phyloP scores from a whole-genome alignment of 495 filamentous ascomycete genomes.

The Talaromyces liani region DNA sequence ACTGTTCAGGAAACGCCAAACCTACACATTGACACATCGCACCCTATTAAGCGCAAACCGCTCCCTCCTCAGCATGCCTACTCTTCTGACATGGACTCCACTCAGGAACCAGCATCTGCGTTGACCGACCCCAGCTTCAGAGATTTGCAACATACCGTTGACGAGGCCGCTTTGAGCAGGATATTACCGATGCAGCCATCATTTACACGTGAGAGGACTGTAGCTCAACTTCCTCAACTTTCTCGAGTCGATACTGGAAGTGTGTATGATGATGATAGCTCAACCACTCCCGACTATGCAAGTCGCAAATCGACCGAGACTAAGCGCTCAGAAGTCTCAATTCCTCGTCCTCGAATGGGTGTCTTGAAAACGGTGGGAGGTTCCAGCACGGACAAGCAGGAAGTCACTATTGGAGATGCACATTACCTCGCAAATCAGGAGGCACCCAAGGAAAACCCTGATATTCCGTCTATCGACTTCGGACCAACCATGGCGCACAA shows the following conservation, averaged over 20 bases:
- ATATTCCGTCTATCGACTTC: slow-evolving; percentile 78
- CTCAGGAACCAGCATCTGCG: slow-evolving; percentile 9
- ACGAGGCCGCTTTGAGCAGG: slow-evolving; percentile 54
- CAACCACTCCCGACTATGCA: slow-evolving; percentile 54
- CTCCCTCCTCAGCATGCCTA: slow-evolving; percentile 39
- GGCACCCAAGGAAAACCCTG: slow-evolving; percentile 26
- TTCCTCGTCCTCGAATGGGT: slow-evolving; percentile 70
- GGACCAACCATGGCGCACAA: slow-evolving; percentile 68
- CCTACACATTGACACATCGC: slow-evolving; percentile 32
- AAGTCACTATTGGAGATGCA: slow-evolving; percentile 54
- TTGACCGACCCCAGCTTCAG: slow-evolving; percentile 47
- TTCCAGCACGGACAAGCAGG: slow-evolving; percentile 35
- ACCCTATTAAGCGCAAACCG: slow-evolving; percentile 56
- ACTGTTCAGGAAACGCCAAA: slow-evolving; percentile 21
- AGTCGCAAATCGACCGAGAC: slow-evolving; percentile 60
- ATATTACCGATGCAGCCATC: slow-evolving; percentile 29
- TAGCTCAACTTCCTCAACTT: slow-evolving; percentile 8
- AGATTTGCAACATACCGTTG: slow-evolving; percentile 58
- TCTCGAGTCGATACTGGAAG: slow-evolving; percentile 33
- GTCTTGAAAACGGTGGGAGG: slow-evolving; percentile 75
- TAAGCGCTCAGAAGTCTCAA: slow-evolving; percentile 45
- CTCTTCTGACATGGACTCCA: background rate
- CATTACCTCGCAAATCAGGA: slow-evolving; percentile 38
- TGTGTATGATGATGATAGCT: slow-evolving; percentile 43
- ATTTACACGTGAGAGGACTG: slow-evolving; percentile 22